A percentile compares a stretch with the other conserved stretches of the same genome.
These are phyloP conservation scores for Lactarius sp. DNA, from an alignment of 768 basidiomycete genomes.

Conservation along the genomic window DNA sequence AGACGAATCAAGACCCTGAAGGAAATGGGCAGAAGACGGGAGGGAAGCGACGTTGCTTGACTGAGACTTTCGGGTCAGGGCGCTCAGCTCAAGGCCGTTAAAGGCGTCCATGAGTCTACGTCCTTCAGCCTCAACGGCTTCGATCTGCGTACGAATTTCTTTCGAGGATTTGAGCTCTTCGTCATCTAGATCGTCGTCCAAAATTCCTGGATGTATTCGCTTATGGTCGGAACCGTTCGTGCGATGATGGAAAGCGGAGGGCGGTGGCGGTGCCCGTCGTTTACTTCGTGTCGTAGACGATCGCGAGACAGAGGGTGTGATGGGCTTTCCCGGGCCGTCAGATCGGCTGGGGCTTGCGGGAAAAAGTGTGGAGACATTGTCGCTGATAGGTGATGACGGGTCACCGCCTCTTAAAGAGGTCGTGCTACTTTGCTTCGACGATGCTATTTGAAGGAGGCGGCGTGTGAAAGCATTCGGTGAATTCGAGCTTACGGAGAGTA, in stretches of 20 bases:
- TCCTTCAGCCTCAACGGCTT: constrained; percentile 64
- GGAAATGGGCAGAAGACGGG: constrained; percentile 25
- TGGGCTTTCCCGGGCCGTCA: constrained; percentile 23
- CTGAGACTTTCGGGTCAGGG: constrained; percentile 48
- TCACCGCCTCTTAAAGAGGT: constrained; percentile 43
- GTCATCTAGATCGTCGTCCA: constrained; percentile 47
- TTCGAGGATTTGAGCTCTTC: constrained; percentile 54
- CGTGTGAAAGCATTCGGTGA: constrained; percentile 26
- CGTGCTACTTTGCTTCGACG: constrained; percentile 48
- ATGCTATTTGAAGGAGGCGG: constrained; percentile 31
- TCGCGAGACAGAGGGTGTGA: constrained; percentile 33
- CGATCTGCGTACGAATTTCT: constrained; percentile 62
- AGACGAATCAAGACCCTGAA: constrained; percentile 17
- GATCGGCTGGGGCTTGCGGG: constrained; percentile 30
- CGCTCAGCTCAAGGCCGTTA: constrained; percentile 69
- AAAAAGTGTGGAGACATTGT: constrained; percentile 28
- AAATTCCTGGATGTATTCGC: constrained; percentile 26
- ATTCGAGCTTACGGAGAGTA: constrained; percentile 29
- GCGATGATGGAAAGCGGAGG: constrained; percentile 32
- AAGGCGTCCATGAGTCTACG: constrained; percentile 72
- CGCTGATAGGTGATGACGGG: constrained; percentile 39
- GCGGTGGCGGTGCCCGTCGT: constrained; percentile 26
- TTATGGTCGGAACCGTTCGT: constrained; percentile 21
- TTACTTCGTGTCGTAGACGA: constrained; percentile 33
- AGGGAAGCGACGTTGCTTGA: constrained; percentile 27